phyloP scores from a whole-genome alignment of 108 stramenopile species.

The Bacterosira constricta region DNA sequence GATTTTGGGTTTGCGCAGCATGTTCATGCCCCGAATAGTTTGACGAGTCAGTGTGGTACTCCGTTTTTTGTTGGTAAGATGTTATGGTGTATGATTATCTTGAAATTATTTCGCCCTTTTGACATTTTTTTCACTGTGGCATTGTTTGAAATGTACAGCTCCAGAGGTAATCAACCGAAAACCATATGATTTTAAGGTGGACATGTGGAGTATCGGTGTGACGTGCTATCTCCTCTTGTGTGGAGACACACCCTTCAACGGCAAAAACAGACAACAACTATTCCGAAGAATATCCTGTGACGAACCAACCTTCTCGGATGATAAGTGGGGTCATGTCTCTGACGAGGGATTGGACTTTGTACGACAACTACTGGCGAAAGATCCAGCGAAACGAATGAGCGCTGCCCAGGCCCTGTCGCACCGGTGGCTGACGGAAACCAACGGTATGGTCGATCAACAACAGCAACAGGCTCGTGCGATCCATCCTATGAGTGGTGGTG shows the following conservation, averaged over 20 bases:
- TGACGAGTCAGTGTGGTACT: slow-evolving; percentile 92
- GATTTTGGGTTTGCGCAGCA: slow-evolving; percentile 96
- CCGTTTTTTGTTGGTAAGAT: slow-evolving; percentile 89
- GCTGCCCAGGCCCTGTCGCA: slow-evolving; percentile 63
- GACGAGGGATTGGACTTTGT: slow-evolving; percentile 77
- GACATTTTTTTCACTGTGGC: no score
- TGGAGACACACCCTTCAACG: slow-evolving; percentile 90
- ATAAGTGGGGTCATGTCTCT: slow-evolving; percentile 79
- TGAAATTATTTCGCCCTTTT: no score
- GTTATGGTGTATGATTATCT: background rate
- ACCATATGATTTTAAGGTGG: slow-evolving; percentile 81
- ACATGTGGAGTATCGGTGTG: slow-evolving; percentile 90
- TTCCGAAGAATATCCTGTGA: slow-evolving; percentile 63
- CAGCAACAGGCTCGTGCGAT: background rate
- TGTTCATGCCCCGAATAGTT: slow-evolving; percentile 76
- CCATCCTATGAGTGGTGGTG: background rate
- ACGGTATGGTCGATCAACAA: background rate
- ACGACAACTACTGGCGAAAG: slow-evolving; percentile 53
- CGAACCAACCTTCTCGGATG: slow-evolving; percentile 59
- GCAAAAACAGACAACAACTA: slow-evolving; percentile 73
- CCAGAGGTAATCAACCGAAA: slow-evolving; percentile 83
- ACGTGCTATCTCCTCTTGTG: slow-evolving; percentile 83
- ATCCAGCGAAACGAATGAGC: slow-evolving; percentile 68
- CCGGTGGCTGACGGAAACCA: slow-evolving; percentile 54
- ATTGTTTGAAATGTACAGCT: slow-evolving; percentile 31